A percentile compares a stretch with the other conserved stretches of the same genome.
Evolutionary conservation across 2,329 filamentous ascomycete species (phyloP).

Genomic region (Magnaporthales sp.): DNA sequence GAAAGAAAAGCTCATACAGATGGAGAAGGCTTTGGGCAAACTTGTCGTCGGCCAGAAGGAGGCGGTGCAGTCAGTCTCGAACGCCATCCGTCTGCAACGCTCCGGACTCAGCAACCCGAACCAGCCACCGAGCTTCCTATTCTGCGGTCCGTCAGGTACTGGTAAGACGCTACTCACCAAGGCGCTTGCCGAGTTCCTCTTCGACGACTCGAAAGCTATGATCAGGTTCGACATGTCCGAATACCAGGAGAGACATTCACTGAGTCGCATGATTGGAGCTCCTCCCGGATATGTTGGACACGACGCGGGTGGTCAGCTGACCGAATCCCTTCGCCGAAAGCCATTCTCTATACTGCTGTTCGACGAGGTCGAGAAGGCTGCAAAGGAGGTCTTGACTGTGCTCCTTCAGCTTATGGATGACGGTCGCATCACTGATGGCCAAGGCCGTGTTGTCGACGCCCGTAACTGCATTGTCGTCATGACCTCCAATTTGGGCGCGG

Average conservation of each 20-base stretch:
- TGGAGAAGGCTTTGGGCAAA: conserved; percentile 80
- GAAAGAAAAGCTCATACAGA: conserved; percentile 96
- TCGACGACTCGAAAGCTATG: conserved; percentile 96
- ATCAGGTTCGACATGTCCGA: conserved; percentile 99
- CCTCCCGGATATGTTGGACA: conserved; percentile 96
- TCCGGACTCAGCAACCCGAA: conserved; percentile 94
- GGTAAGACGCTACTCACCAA: conserved; percentile 97
- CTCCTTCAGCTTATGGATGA: conserved; percentile 99
- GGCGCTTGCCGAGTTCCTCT: conserved; percentile 92
- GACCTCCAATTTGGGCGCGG: conserved; percentile 95
- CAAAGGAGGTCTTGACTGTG: conserved; percentile 94
- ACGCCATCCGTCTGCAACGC: conserved; percentile 89
- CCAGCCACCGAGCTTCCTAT: conserved; percentile 94
- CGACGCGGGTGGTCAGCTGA: conserved; percentile 90
- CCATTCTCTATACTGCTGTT: conserved; percentile 98
- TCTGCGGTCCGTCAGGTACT: conserved; percentile 96
- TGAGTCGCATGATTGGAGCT: conserved; percentile 96
- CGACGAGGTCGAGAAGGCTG: conserved; percentile 97
- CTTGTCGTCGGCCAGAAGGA: conserved; percentile 91
- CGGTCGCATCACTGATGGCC: conserved; percentile 94
- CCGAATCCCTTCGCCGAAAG: conserved; percentile 84
- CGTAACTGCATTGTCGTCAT: conserved; percentile 99
- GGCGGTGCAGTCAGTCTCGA: conserved; percentile 85
- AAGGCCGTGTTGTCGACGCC: conserved; percentile 89
- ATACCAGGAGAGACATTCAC: conserved; percentile 92